A percentile compares a stretch with the other conserved stretches of the same genome.
These are phyloP conservation scores for Cyclostephanos tholiformis DNA, from an alignment of 108 stramenopile species.

Conservation along the genomic window DNA sequence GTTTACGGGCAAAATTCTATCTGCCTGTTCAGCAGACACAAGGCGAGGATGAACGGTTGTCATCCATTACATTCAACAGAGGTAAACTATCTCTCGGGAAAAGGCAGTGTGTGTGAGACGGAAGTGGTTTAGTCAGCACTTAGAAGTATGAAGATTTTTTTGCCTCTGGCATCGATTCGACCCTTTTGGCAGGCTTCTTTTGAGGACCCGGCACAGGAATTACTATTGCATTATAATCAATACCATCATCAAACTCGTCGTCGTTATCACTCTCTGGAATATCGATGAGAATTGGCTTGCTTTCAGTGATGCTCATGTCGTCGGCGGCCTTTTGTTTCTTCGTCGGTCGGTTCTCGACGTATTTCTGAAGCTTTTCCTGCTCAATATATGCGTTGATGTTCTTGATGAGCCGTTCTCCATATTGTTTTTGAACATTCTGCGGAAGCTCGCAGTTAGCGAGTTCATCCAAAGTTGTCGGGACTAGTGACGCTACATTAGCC, in stretches of 20 bases:
- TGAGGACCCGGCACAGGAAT: constrained; percentile 7
- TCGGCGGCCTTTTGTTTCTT: constrained; percentile 36
- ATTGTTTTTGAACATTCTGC: constrained; percentile 75
- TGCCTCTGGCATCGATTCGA: constrained; percentile 6
- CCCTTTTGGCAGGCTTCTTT: not conserved
- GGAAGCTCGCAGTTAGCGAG: constrained; percentile 68
- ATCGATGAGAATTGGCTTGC: constrained; percentile 31
- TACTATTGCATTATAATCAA: constrained; percentile 35
- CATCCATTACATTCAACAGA: too few species aligned
- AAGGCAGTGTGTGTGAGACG: not conserved
- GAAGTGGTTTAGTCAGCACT: not conserved
- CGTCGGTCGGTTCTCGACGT: constrained; percentile 38
- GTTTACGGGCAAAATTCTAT: too few species aligned
- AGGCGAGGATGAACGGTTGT: too few species aligned
- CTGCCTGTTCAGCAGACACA: too few species aligned
- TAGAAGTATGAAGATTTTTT: constrained; percentile 12
- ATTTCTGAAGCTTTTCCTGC: constrained; percentile 54
- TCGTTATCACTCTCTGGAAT: constrained; percentile 32
- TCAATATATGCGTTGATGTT: constrained; percentile 70
- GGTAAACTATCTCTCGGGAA: not conserved
- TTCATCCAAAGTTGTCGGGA: constrained; percentile 75
- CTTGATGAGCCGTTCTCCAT: constrained; percentile 78
- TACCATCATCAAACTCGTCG: constrained; percentile 46
- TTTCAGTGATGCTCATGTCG: not conserved
- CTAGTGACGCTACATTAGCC: constrained; percentile 65